Evolutionary conservation across 1,139 yeast genomes (phyloP), one percentile per base, ranked within the genome.

Genomic region (Suhomyces taliae): DNA sequence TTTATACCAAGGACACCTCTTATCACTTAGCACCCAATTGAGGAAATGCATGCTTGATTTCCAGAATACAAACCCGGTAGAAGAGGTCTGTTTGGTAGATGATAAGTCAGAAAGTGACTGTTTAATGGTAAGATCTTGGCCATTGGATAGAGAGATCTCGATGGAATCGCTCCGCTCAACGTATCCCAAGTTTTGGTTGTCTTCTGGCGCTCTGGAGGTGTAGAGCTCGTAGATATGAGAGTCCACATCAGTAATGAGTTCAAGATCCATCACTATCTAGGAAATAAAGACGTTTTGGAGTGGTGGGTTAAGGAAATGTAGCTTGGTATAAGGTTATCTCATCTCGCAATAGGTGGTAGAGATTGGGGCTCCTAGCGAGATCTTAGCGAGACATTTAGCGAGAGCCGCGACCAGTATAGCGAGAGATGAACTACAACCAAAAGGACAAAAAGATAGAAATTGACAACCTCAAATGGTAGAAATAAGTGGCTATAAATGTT

Each of bases 21-120:
- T 36, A 27, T 55, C 55, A 6, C 58, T 51, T 10, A 74, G 42
- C 1, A 82, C 43, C 89, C 90, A 85, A 40, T 80, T 78, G 0
- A 74, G 74, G 37, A 85, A 67, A 6, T 68, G 58, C 1, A 78
- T 74, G 1, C 86, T 74, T 1, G 81, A 69, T 38, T 68, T 68
- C 91, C 93, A 86, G 37, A 84, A 72, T 14, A 85, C 76, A 49
- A 81, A 87, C 6, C 93, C 93, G 0, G 91, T 86, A 3, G 88
- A 78, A 6, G 83, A 74, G 0, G 72, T 55, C 36, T 69, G 66
- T 1, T 56, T 57, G 14, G 67, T 64, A 1, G 81, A 73, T 9
- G 75, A 60, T 43, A 77, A 62, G 8, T 65, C 65, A 1, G 78
- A 61, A n/a, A 72, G 57, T 8, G 81, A 75, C 51, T 79, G 83